phyloP scores from a whole-genome alignment of 2,329 filamentous ascomycete genomes.

The Aspergillus sp. region DNA sequence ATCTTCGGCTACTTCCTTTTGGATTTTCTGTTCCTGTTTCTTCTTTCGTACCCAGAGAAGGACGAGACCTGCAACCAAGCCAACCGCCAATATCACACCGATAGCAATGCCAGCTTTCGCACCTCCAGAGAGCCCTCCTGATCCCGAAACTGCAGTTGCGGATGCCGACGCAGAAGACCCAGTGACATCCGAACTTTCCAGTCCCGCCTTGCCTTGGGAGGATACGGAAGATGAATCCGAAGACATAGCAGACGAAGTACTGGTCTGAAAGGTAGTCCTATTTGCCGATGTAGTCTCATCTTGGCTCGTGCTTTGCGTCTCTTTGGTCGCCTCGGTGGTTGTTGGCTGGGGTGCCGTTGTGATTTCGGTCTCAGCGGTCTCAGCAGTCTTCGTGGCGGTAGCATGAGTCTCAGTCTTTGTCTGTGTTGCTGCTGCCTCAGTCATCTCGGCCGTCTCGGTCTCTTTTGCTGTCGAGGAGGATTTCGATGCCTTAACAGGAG shows the following conservation, averaged over 20 bases:
- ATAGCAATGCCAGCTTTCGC: conserved; percentile 82
- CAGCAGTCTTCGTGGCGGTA: conserved; percentile 16
- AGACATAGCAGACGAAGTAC: conserved; percentile 20
- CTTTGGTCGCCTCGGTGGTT: conserved; percentile 18
- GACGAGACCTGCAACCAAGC: conserved; percentile 65
- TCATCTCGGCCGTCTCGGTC: conserved; percentile 8
- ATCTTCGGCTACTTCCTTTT: conserved; percentile 53
- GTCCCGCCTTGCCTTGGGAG: conserved; percentile 14
- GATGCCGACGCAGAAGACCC: conserved; percentile 26
- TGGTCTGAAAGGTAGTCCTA: conserved; percentile 25
- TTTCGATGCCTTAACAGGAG: conserved; percentile 26
- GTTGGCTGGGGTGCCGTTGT: conserved; percentile 19
- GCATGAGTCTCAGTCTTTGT: conserved; percentile 13
- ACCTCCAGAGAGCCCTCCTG: conserved; percentile 46
- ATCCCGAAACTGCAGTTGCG: conserved; percentile 27
- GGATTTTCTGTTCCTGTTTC: conserved; percentile 57
- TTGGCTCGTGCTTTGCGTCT: conserved; percentile 8
- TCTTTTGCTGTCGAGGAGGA: conserved; percentile 14
- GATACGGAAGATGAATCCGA: conserved; percentile 14
- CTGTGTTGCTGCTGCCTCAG: conserved; percentile 13
- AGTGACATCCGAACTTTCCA: conserved; percentile 21
- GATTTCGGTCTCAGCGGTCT: conserved; percentile 13
- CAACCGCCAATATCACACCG: conserved; percentile 72
- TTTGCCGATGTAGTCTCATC: conserved; percentile 11
- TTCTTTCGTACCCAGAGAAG: conserved; percentile 76